phyloP scores from a whole-genome alignment of 805 yeast genomes.

The Spathaspora passalidarum region DNA sequence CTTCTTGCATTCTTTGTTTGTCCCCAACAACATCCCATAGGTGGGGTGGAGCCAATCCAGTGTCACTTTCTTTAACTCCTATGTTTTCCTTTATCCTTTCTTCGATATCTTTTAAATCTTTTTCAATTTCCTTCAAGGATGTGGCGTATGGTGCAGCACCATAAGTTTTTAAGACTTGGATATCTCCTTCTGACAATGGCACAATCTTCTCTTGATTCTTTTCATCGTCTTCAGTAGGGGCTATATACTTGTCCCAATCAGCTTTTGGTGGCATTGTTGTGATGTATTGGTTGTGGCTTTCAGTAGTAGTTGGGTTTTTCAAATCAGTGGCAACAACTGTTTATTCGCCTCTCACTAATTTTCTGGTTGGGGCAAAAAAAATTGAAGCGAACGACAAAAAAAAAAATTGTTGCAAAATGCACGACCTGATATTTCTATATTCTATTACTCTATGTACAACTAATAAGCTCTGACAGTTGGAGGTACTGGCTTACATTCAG shows the following conservation, averaged over 20 bases:
- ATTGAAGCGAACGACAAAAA: constrained; percentile 4
- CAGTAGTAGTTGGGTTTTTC: background rate
- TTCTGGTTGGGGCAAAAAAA: constrained; percentile 23
- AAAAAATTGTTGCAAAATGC: background rate
- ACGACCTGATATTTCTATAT: background rate
- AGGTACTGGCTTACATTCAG: constrained; percentile 93
- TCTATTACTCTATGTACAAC: background rate
- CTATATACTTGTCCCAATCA: constrained; percentile 96
- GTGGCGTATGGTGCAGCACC: constrained; percentile 96
- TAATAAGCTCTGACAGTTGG: constrained; percentile 95
- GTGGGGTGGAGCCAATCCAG: constrained; percentile 96
- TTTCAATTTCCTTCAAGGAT: constrained; percentile 76
- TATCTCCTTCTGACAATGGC: constrained; percentile 94
- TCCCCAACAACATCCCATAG: constrained; percentile 98
- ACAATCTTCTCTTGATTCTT: constrained; percentile 67
- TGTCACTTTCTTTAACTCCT: constrained; percentile 92
- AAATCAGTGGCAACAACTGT: background rate
- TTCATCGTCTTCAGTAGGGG: constrained; percentile 73
- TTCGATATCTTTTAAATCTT: constrained; percentile 82
- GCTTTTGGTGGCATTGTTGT: constrained; percentile 86
- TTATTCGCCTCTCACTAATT: background rate
- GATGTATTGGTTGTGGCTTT: background rate
- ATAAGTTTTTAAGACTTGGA: constrained; percentile 93
- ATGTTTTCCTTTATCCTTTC: constrained; percentile 88
- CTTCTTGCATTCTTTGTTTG: constrained; percentile 86